Percentiles rank a stretch among this genome's conserved stretches.
These are phyloP conservation scores for Ziziphus jujuba DNA, from an alignment of 306 rosid genomes.

Conservation along the genomic window DNA sequence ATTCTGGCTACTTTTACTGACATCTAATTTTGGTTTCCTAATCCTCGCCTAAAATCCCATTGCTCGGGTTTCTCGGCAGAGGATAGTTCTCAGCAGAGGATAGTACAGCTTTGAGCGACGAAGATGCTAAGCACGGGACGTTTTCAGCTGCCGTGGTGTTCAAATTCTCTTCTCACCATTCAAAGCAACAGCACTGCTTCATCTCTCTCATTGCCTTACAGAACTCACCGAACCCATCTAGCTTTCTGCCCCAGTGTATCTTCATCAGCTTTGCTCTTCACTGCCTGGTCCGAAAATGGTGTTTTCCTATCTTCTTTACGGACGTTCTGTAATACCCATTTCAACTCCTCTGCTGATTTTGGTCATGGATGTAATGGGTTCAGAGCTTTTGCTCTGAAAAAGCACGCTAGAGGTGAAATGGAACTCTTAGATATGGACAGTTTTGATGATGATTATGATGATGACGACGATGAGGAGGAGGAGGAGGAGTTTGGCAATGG, in stretches of 20 bases:
- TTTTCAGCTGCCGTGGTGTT: constrained; percentile 34
- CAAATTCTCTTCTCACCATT: constrained; percentile 8
- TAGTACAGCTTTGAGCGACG: background rate
- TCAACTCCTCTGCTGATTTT: constrained; percentile 11
- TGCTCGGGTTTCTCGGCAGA: background rate
- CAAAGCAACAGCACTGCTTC: constrained; percentile 14
- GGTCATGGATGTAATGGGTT: constrained; percentile 20
- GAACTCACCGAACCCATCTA: constrained; percentile 11
- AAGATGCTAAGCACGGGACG: constrained; percentile 42
- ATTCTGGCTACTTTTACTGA: no score
- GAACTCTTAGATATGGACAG: constrained; percentile 19
- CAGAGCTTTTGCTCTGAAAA: constrained; percentile 19
- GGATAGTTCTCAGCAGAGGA: background rate
- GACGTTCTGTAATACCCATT: constrained; percentile 25
- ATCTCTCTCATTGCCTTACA: constrained; percentile 18
- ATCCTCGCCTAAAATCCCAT: background rate
- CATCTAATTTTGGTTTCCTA: no score
- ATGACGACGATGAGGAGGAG: constrained; percentile 10
- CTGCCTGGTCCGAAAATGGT: constrained; percentile 7
- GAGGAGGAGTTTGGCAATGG: constrained; percentile 22
- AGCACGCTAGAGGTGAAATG: constrained; percentile 20
- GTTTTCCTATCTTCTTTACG: constrained; percentile 17
- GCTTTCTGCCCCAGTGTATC: constrained; percentile 7
- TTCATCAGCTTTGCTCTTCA: constrained; percentile 9
- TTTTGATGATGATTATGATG: constrained; percentile 31